Evolutionary conservation across 2,329 filamentous ascomycete species (phyloP), one percentile per base, ranked within the genome.

Genomic region (Bertia moriformis): DNA sequence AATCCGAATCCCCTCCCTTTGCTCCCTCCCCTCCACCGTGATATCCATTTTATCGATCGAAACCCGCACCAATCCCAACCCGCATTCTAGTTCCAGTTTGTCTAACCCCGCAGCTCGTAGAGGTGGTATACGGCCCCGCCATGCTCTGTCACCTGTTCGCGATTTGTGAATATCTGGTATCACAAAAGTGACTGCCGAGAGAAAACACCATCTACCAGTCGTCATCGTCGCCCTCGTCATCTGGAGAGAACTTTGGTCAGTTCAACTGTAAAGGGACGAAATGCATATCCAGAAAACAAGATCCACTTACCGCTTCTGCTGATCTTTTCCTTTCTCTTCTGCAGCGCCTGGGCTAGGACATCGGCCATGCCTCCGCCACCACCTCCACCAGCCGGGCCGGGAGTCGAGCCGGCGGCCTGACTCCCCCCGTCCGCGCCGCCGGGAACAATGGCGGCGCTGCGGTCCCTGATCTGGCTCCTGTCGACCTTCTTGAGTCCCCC

Each of bases 261-360:
- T 17, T 15, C 17, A 39, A 15, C 39, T 51, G 27, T 12, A 10
- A 37, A 15, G 18, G 50, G 4, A 14, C 38, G 38, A 39, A 38
- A 39, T n/a, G n/a, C n/a, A n/a, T n/a, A n/a, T n/a, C n/a, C n/a
- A n/a, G n/a, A n/a, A n/a, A n/a, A n/a, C n/a, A n/a, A n/a, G n/a
- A n/a, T n/a, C 39, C n/a, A 80, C 84, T 76, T 75, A 95, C 89
- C 89, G 68, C 85, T 93, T 57, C 84, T 80, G 62, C 84, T 85
- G 56, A 95, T 89, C 68, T 93, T 94, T 59, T 86, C 77, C 67
- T 95, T 95, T 58, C 89, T 72, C 62, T 84, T 83, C 53, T 80
- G 75, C 49, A 88, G 60, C 41, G 81, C 83, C 43, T 76, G 79
- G 42, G 84, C 84, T 49, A 94, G 62, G 37, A 86, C 88, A 62